Evolutionary conservation across 352 stramenopile genomes (phyloP).

Genomic region (Phytophthora cactorum): DNA sequence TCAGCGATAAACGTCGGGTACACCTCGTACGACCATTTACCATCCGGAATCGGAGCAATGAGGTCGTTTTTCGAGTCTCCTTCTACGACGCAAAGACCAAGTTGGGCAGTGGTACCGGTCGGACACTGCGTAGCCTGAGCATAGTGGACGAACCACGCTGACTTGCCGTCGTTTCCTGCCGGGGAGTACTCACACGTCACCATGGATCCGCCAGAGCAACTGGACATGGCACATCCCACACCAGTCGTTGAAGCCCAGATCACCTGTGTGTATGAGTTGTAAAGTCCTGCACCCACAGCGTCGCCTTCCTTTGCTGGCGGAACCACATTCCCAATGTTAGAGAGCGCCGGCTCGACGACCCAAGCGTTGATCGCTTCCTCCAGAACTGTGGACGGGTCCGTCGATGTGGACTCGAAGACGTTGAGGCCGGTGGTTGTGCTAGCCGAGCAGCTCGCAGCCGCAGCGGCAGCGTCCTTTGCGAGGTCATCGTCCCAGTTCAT

Average conservation of each 20-base stretch:
- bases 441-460: conserved; percentile 47
- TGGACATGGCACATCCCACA: conserved; percentile 68
- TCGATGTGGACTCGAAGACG: conserved; percentile 46
- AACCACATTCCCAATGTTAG: conserved; percentile 36
- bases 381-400: conserved; percentile 38
- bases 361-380: conserved; percentile 65
- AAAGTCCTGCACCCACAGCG: conserved; percentile 58
- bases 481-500: conserved; percentile 69
- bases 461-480: conserved; percentile 45
- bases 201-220: conserved; percentile 45
- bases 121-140: conserved; percentile 55
- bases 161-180: conserved; percentile 58
- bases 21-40: conserved; percentile 52
- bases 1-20: conserved; percentile 61
- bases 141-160: conserved; percentile 65
- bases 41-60: conserved; percentile 65
- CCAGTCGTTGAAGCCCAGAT: conserved; percentile 69
- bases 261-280: conserved; percentile 81
- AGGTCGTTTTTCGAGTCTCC: conserved; percentile 59
- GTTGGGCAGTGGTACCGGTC: conserved; percentile 40
- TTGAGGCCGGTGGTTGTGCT: conserved; percentile 51
- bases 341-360: conserved; percentile 49
- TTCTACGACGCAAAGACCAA: conserved; percentile 59
- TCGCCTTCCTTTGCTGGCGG: conserved; percentile 40
- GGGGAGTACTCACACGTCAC: conserved; percentile 74